Conservation (phyloP, 148 eudicot species). For the Vaccinium macrocarpon region DNA sequence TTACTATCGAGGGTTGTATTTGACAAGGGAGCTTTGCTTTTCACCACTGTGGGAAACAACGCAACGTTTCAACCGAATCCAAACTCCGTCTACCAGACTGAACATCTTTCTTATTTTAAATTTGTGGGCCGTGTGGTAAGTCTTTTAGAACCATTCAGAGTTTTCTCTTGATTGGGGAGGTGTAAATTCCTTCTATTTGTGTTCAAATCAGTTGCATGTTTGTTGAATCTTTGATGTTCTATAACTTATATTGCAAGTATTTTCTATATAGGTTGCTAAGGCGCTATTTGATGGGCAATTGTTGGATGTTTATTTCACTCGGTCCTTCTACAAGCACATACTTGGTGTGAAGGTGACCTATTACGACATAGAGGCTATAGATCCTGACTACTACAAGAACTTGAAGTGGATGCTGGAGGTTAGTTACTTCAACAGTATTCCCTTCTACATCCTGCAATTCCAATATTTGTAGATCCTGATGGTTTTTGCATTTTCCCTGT, state of each 20-base stretch:
- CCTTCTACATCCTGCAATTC: background rate
- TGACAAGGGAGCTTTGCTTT: slow-evolving; percentile 94
- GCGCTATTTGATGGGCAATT: slow-evolving; percentile 95
- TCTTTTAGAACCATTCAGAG: background rate
- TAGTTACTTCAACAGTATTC: slow-evolving; percentile 16
- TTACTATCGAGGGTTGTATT: slow-evolving; percentile 86
- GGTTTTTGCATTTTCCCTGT: background rate
- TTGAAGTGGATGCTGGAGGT: slow-evolving; percentile 99
- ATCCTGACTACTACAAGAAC: slow-evolving; percentile 98
- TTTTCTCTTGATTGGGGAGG: background rate
- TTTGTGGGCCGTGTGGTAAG: slow-evolving; percentile 99
- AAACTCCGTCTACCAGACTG: slow-evolving; percentile 96
- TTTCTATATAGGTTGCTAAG: slow-evolving; percentile 74
- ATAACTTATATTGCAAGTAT: background rate
- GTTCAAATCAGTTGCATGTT: background rate
- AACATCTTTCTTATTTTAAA: slow-evolving; percentile 95
- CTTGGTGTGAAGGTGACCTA: slow-evolving; percentile 97
- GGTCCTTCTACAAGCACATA: slow-evolving; percentile 98
- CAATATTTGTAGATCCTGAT: background rate
- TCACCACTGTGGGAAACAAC: slow-evolving; percentile 93
- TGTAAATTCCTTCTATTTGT: background rate
- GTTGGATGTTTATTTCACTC: slow-evolving; percentile 94
- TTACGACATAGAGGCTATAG: slow-evolving; percentile 99
- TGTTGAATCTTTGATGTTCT: background rate
- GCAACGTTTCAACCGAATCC: slow-evolving; percentile 98